Evolutionary conservation across 2,329 filamentous ascomycete genomes (phyloP).

Genomic region (Leptographium flavum): DNA sequence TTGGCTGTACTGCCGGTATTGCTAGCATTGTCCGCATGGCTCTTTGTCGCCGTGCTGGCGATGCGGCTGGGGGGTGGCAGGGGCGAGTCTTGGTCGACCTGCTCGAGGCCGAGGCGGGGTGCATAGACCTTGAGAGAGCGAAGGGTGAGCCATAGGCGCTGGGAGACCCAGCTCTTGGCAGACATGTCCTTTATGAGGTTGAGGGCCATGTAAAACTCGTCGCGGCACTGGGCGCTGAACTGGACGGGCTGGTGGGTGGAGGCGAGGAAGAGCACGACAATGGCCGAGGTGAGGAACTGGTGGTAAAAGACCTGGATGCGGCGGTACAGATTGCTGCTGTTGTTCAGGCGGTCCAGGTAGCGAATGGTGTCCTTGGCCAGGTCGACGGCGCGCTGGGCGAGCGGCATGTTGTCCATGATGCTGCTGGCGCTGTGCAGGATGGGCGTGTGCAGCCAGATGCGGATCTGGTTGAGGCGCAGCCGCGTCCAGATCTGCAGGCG

Average conservation of each 20-base stretch:
- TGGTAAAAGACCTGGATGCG: slow-evolving; percentile 65
- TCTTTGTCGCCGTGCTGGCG: neutral
- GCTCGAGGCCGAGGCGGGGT: slow-evolving; percentile 50
- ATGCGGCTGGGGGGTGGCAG: slow-evolving; percentile 18
- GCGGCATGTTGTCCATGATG: slow-evolving; percentile 60
- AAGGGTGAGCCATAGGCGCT: slow-evolving; percentile 60
- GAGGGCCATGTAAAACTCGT: slow-evolving; percentile 68
- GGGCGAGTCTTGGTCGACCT: slow-evolving; percentile 34
- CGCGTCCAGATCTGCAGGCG: slow-evolving; percentile 75
- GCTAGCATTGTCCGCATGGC: no score
- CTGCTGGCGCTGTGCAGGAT: slow-evolving; percentile 73
- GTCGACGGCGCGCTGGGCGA: slow-evolving; percentile 61
- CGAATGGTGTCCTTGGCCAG: slow-evolving; percentile 65
- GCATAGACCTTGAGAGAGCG: slow-evolving; percentile 57
- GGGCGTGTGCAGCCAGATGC: slow-evolving; percentile 56
- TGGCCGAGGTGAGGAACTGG: slow-evolving; percentile 61
- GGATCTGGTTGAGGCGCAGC: slow-evolving; percentile 56
- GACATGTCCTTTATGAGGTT: slow-evolving; percentile 62
- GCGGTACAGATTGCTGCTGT: slow-evolving; percentile 56
- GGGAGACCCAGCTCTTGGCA: slow-evolving; percentile 55
- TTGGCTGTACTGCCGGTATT: no score
- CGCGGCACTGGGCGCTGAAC: slow-evolving; percentile 53
- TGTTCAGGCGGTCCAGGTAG: slow-evolving; percentile 56
- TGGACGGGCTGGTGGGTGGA: slow-evolving; percentile 60
- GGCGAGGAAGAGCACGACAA: slow-evolving; percentile 63